Conservation (phyloP, 2,329 filamentous ascomycete species). For the Arthrobotrys sphaeroides region DNA sequence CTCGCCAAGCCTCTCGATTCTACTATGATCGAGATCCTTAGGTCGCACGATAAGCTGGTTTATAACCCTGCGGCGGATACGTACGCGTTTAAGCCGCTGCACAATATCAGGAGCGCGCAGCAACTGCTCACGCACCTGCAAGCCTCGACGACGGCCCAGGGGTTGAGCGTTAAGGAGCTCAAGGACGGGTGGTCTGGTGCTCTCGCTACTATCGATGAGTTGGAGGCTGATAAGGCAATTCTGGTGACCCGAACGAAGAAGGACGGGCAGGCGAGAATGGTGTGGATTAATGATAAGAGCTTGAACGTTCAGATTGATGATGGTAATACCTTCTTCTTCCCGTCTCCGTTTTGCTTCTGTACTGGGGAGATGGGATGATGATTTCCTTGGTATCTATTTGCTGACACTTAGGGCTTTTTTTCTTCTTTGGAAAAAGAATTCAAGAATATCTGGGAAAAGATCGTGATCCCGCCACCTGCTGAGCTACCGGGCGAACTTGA, state of each 20-base stretch:
- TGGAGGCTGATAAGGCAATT: slow-evolving; percentile 81
- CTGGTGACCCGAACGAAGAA: slow-evolving; percentile 91
- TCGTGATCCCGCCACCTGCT: slow-evolving; percentile 77
- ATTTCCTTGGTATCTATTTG: neutral
- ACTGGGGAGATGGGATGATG: neutral
- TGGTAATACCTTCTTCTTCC: slow-evolving; percentile 16
- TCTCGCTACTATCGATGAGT: slow-evolving; percentile 76
- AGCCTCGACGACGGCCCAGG: slow-evolving; percentile 79
- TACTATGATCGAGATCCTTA: slow-evolving; percentile 72
- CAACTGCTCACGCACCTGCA: slow-evolving; percentile 84
- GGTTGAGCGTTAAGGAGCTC: slow-evolving; percentile 84
- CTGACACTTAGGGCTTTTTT: slow-evolving; percentile 1
- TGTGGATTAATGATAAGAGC: slow-evolving; percentile 87
- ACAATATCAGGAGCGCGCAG: slow-evolving; percentile 80
- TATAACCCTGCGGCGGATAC: slow-evolving; percentile 74
- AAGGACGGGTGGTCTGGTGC: slow-evolving; percentile 96
- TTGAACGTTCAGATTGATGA: slow-evolving; percentile 77
- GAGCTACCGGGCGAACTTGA: slow-evolving; percentile 80
- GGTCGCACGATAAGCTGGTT: slow-evolving; percentile 68
- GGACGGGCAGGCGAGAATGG: slow-evolving; percentile 82
- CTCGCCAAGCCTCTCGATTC: slow-evolving; percentile 82
- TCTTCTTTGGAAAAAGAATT: slow-evolving; percentile 71
- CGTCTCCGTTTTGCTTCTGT: no score
- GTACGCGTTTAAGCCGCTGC: slow-evolving; percentile 85
- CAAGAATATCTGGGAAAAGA: slow-evolving; percentile 80